Evolutionary conservation across 345 rosid genomes (phyloP).

Genomic region (Linum tenue): DNA sequence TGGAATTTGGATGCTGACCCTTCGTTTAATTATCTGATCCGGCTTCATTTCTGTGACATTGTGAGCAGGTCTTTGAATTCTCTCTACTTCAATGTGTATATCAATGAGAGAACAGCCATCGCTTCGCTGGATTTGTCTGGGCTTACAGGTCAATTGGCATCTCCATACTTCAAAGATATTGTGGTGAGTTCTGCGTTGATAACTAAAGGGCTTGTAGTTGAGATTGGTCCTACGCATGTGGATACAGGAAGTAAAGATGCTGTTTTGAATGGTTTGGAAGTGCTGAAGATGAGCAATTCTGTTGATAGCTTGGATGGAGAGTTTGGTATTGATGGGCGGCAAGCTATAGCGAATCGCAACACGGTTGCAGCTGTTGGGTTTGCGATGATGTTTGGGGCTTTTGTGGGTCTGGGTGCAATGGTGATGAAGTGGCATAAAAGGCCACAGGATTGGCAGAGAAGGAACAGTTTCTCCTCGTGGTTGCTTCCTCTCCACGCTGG

Average conservation of each 20-base stretch:
- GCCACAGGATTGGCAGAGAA: constrained; percentile 77
- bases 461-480: constrained; percentile 81
- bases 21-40: constrained; percentile 42
- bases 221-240: constrained; percentile 55
- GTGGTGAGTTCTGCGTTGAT: constrained; percentile 49
- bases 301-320: constrained; percentile 70
- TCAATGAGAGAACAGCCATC: constrained; percentile 52
- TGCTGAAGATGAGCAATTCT: constrained; percentile 64
- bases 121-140: constrained; percentile 62
- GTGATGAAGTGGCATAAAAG: constrained; percentile 68
- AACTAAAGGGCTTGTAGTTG: constrained; percentile 34
- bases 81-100: constrained; percentile 61
- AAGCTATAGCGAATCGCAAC: constrained; percentile 24
- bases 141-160: constrained; percentile 28
- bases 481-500: constrained; percentile 66
- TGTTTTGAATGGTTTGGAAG: constrained; percentile 61
- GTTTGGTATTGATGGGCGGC: constrained; percentile 56
- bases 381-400: constrained; percentile 84
- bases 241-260: constrained; percentile 48
- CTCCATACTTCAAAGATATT: constrained; percentile 62
- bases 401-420: constrained; percentile 78
- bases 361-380: constrained; percentile 69
- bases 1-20: constrained; percentile 57
- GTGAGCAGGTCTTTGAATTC: constrained; percentile 63
- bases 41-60: constrained; percentile 76